Evolutionary conservation across 331 rosid genomes (phyloP).

Genomic region (Malus hybrid): DNA sequence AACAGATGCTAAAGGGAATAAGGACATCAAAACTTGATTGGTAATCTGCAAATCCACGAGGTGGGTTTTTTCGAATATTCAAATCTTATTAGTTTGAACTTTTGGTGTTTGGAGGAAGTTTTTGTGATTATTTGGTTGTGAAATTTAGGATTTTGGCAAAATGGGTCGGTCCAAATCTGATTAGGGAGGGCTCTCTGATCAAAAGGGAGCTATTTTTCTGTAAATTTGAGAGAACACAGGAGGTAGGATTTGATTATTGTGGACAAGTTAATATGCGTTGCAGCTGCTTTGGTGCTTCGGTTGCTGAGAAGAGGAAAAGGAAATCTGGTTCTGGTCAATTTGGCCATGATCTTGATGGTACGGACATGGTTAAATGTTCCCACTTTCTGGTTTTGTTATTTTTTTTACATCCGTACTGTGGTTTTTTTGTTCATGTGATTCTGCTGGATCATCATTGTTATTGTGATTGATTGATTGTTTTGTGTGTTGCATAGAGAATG

Average conservation of each 20-base stretch:
- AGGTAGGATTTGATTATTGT: not conserved
- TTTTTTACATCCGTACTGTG: not conserved
- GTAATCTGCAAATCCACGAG: not conserved
- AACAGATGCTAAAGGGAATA: not conserved
- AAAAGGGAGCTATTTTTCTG: not conserved
- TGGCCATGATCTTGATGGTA: slow-evolving; percentile 44
- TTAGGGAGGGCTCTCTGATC: not conserved
- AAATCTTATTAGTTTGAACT: not conserved
- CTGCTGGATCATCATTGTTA: not conserved
- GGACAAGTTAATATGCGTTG: slow-evolving; percentile 54
- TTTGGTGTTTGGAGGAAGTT: not conserved
- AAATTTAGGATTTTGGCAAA: not conserved
- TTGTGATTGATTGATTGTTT: slow-evolving; percentile 3
- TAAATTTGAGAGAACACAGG: not conserved
- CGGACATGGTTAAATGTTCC: slow-evolving; percentile 4
- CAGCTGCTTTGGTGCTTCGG: slow-evolving; percentile 71
- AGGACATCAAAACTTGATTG: not conserved
- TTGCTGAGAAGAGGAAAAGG: slow-evolving; percentile 28
- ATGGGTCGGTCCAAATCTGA: not conserved
- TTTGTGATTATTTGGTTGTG: not conserved
- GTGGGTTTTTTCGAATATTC: not conserved
- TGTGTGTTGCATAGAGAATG: slow-evolving; percentile 33
- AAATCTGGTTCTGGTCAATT: slow-evolving; percentile 24
- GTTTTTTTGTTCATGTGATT: not conserved
- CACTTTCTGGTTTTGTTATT: not conserved